A percentile compares a stretch with the other conserved stretches of the same genome.
phyloP scores from a whole-genome alignment of 2,329 filamentous ascomycete genomes.

The Ustilaginoidea virens region DNA sequence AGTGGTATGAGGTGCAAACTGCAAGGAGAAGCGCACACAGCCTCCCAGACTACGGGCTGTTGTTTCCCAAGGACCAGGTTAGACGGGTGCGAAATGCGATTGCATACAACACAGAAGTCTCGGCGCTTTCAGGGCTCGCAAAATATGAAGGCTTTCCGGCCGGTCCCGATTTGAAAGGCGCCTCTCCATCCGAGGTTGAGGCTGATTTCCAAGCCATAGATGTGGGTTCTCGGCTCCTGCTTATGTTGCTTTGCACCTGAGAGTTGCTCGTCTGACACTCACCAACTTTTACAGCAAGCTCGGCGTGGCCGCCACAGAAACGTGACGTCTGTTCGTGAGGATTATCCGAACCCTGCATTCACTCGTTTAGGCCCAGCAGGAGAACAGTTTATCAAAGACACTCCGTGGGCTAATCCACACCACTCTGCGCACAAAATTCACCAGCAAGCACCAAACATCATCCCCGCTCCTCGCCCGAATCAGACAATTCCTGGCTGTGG shows the following conservation, averaged over 20 bases:
- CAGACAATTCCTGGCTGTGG: slow-evolving; percentile 3
- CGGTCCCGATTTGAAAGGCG: slow-evolving; percentile 68
- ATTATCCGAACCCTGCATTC: slow-evolving; percentile 32
- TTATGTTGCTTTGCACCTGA: not conserved
- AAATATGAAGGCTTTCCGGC: slow-evolving; percentile 95
- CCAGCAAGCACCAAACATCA: slow-evolving; percentile 17
- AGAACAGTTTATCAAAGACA: slow-evolving; percentile 78
- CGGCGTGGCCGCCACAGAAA: slow-evolving; percentile 21
- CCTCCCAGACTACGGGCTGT: slow-evolving; percentile 66
- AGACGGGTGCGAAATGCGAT: slow-evolving; percentile 74
- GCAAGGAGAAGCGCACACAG: slow-evolving; percentile 71
- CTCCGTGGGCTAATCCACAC: slow-evolving; percentile 84
- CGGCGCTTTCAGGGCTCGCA: slow-evolving; percentile 74
- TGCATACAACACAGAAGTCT: slow-evolving; percentile 90
- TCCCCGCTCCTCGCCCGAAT: slow-evolving; percentile 4
- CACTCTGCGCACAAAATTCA: slow-evolving; percentile 49
- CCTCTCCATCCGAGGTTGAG: slow-evolving; percentile 59
- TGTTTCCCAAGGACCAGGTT: slow-evolving; percentile 61
- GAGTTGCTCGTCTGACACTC: not conserved
- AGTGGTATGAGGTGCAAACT: slow-evolving; percentile 86
- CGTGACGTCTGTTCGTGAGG: slow-evolving; percentile 26
- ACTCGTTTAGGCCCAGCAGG: slow-evolving; percentile 49
- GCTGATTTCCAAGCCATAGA: slow-evolving; percentile 82
- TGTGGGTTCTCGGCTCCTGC: slow-evolving; percentile 30
- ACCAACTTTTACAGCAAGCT: slow-evolving; percentile 15